These are phyloP conservation scores for Neurospora terricola DNA, from an alignment of 495 filamentous ascomycete genomes.

Conservation along the genomic window DNA sequence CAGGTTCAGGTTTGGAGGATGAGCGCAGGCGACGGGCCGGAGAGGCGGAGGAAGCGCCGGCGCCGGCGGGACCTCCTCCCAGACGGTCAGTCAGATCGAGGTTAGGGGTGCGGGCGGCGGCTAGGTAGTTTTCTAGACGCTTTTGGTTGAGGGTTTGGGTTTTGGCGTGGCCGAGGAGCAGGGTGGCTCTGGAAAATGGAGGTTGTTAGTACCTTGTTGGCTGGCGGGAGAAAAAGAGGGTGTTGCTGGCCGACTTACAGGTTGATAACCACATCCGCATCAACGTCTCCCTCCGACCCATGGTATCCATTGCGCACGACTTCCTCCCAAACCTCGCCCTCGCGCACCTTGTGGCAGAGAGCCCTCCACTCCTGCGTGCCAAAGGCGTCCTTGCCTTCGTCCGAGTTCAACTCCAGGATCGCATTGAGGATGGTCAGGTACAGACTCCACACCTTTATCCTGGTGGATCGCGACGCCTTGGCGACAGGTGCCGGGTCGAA, in stretches of 20 bases:
- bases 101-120: conserved; percentile 58
- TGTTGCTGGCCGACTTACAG: conserved; percentile 45
- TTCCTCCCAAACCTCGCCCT: conserved; percentile 86
- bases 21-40: conserved; percentile 22
- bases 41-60: not conserved
- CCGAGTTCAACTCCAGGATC: conserved; percentile 75
- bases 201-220: conserved; percentile 5
- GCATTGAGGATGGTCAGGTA: conserved; percentile 90
- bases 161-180: conserved; percentile 78
- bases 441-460: conserved; percentile 94
- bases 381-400: conserved; percentile 81
- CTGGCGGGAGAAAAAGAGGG: not conserved
- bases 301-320: conserved; percentile 78
- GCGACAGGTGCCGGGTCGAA: conserved; percentile 57
- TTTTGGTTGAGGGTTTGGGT: conserved; percentile 74
- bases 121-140: conserved; percentile 83
- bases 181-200: conserved; percentile 51
- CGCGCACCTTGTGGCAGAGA: conserved; percentile 68
- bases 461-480: conserved; percentile 58
- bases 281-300: conserved; percentile 78
- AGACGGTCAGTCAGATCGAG: conserved; percentile 52
- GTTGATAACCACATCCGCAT: conserved; percentile 90
- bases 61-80: conserved; percentile 1
- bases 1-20: conserved; percentile 26
- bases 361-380: conserved; percentile 74